Evolutionary conservation across 2,329 filamentous ascomycete species (phyloP).

Genomic region (Ceratocystis ficicola): DNA sequence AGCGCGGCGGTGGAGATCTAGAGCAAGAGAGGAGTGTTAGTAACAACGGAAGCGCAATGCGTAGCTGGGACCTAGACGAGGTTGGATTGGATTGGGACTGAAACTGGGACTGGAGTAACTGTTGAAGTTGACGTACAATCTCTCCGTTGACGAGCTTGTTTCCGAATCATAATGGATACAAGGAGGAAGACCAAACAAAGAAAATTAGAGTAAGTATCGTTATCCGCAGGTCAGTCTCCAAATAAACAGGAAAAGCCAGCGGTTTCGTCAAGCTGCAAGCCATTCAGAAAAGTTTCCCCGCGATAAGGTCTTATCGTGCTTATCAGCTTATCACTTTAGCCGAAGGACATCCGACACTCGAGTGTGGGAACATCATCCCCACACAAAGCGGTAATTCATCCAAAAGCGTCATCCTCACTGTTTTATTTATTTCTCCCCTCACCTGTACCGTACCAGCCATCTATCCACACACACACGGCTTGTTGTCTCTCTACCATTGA

Average conservation of each 20-base stretch:
- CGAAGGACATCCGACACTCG: constrained; percentile 10
- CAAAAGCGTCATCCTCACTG: background rate
- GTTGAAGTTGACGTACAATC: constrained; percentile 28
- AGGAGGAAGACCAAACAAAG: background rate
- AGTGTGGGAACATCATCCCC: background rate
- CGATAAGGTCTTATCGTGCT: constrained; percentile 15
- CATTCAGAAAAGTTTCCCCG: constrained; percentile 21
- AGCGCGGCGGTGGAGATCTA: constrained; percentile 73
- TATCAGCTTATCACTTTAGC: constrained; percentile 14
- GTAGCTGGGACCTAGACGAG: background rate
- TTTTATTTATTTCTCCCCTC: background rate
- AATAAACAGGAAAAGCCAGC: too few species aligned
- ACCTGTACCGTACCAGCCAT: background rate
- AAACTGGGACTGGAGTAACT: background rate
- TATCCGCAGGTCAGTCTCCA: background rate
- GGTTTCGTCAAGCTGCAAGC: background rate
- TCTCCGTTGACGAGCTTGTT: constrained; percentile 34
- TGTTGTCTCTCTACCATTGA: background rate
- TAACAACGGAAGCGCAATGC: background rate
- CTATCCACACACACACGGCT: background rate
- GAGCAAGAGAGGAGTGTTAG: background rate
- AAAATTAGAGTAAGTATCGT: background rate
- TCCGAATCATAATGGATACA: constrained; percentile 26
- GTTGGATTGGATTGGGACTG: background rate
- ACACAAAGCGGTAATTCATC: background rate